Percentiles rank a stretch among this genome's conserved stretches.
Conservation (phyloP, 108 stramenopile genomes). For the Cyclostephanos invisitatus region DNA sequence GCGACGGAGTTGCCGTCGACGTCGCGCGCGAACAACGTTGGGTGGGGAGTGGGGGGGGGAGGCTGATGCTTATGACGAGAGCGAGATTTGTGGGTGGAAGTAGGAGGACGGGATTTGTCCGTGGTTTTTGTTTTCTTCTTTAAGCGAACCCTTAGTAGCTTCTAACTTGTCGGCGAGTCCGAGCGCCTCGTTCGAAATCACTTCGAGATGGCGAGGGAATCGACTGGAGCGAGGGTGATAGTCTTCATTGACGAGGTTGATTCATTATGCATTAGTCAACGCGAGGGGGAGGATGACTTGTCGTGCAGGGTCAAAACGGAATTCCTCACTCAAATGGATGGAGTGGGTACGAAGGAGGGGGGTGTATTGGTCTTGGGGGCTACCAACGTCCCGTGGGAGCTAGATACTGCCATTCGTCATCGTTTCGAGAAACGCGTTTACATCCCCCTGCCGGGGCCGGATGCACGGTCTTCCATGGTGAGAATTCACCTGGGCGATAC, state of each 20-base stretch:
- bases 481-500: constrained; percentile 92
- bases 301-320: constrained; percentile 96
- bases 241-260: constrained; percentile 99
- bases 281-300: constrained; percentile 93
- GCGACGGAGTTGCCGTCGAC: no score
- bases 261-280: constrained; percentile 87
- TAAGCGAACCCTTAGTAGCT: no score
- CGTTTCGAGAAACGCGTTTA: constrained; percentile 99
- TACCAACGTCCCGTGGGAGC: constrained; percentile 98
- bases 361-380: constrained; percentile 92
- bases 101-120: no score
- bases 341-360: constrained; percentile 82
- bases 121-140: no score
- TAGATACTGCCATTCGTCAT: constrained; percentile 98
- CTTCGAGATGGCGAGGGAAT: constrained; percentile 98
- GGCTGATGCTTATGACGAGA: no score
- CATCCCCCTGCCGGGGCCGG: constrained; percentile 94
- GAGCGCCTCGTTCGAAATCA: constrained; percentile 96
- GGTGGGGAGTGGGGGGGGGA: no score
- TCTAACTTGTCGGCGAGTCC: no score
- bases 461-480: constrained; percentile 90
- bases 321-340: constrained; percentile 99
- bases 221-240: constrained; percentile 85
- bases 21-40: no score
- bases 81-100: no score